Conservation (phyloP, 2,329 filamentous ascomycete genomes). For the Neofusicoccum ribis region DNA sequence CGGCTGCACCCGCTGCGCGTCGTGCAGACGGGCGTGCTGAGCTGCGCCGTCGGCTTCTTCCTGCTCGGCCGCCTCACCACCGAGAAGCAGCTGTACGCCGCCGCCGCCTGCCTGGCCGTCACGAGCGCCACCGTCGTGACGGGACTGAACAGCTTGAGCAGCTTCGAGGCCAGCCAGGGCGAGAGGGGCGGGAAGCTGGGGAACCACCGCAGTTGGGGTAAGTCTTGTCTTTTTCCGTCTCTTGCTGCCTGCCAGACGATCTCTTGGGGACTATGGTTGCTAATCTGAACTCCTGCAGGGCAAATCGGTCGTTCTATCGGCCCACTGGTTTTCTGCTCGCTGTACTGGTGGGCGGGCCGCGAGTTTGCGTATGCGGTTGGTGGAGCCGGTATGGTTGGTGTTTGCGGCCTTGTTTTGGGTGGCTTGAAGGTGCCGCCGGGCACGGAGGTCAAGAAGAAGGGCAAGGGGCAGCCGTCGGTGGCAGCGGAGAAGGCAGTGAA, state of each 20-base stretch:
- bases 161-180: constrained; percentile 77
- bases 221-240: constrained; percentile 20
- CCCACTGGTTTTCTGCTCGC: constrained; percentile 84
- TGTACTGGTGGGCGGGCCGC: constrained; percentile 98
- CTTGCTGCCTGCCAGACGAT: constrained; percentile 23
- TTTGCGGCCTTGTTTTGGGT: constrained; percentile 69
- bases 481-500: background rate
- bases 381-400: constrained; percentile 74
- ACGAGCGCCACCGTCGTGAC: constrained; percentile 96
- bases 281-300: constrained; percentile 51
- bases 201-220: constrained; percentile 67
- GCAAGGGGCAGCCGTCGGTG: background rate
- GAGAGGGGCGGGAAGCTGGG: constrained; percentile 88
- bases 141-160: constrained; percentile 85
- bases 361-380: constrained; percentile 82
- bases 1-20: constrained; percentile 78
- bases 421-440: constrained; percentile 65
- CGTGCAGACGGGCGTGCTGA: constrained; percentile 74
- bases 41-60: constrained; percentile 77
- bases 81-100: constrained; percentile 71
- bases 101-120: constrained; percentile 80
- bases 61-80: constrained; percentile 71
- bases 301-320: constrained; percentile 87
- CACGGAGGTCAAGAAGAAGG: constrained; percentile 29
- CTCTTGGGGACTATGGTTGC: background rate